phyloP scores from a whole-genome alignment of 1,139 yeast species.

The Yueomyces sp. region DNA sequence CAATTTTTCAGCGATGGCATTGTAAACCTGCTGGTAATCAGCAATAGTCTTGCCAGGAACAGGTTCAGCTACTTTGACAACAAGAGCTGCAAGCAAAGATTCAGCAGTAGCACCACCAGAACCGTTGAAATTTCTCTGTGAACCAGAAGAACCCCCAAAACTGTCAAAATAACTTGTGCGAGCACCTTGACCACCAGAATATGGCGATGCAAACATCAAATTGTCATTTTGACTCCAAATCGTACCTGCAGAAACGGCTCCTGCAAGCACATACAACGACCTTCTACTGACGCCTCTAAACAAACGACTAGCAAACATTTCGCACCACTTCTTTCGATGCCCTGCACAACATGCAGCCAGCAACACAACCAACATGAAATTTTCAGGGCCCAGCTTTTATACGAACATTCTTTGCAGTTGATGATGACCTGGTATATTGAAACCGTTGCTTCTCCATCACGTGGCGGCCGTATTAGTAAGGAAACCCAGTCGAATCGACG shows the following conservation, averaged over 20 bases:
- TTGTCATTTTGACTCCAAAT: too few relatives aligned
- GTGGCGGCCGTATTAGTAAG: too few relatives aligned
- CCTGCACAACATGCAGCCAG: too few relatives aligned
- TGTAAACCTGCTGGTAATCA: constrained; percentile 69
- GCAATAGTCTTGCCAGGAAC: constrained; percentile 18
- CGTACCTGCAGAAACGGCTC: constrained; percentile 9
- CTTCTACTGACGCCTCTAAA: constrained; percentile 8
- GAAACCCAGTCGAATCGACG: too few relatives aligned
- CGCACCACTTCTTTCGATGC: too few relatives aligned
- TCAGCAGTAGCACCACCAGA: background rate
- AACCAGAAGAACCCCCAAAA: background rate
- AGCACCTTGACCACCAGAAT: constrained; percentile 1
- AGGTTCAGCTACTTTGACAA: constrained; percentile 13
- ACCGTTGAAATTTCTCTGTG: background rate
- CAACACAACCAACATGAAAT: too few relatives aligned
- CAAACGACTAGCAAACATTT: background rate
- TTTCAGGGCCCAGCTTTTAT: too few relatives aligned
- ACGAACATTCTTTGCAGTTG: too few relatives aligned
- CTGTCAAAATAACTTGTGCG: constrained; percentile 1
- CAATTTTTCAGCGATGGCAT: constrained; percentile 64
- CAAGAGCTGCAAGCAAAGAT: constrained; percentile 10
- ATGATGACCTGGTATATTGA: too few relatives aligned
- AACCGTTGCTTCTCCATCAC: too few relatives aligned
- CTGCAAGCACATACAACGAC: constrained; percentile 8
- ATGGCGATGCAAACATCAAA: background rate